Percentiles rank a stretch among this genome's conserved stretches.
Evolutionary conservation across 2,329 filamentous ascomycete genomes (phyloP).

Genomic region (Magnaporthales sp.): DNA sequence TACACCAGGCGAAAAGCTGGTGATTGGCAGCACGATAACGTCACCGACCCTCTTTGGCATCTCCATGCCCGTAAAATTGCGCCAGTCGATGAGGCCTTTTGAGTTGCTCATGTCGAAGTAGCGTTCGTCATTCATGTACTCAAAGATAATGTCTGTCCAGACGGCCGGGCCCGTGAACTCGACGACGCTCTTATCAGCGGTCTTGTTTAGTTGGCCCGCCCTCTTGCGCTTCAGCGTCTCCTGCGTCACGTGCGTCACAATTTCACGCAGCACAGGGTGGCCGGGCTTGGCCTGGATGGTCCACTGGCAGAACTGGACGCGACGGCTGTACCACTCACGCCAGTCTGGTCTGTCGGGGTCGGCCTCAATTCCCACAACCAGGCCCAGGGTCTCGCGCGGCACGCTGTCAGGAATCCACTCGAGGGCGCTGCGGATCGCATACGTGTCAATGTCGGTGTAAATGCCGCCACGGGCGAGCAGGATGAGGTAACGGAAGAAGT

Average conservation of each 20-base stretch:
- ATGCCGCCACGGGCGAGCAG: slow-evolving; percentile 52
- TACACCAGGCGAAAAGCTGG: slow-evolving; percentile 92
- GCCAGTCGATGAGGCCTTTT: slow-evolving; percentile 69
- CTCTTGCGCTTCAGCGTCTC: slow-evolving; percentile 69
- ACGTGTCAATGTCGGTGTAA: slow-evolving; percentile 91
- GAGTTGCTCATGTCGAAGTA: slow-evolving; percentile 76
- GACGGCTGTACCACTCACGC: slow-evolving; percentile 89
- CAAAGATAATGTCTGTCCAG: slow-evolving; percentile 89
- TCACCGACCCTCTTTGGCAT: slow-evolving; percentile 82
- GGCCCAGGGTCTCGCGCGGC: slow-evolving; percentile 67
- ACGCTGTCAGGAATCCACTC: slow-evolving; percentile 82
- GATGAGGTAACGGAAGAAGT: slow-evolving; percentile 71
- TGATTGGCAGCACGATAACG: slow-evolving; percentile 89
- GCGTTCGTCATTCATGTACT: slow-evolving; percentile 84
- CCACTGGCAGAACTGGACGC: slow-evolving; percentile 99
- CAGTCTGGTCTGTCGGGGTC: slow-evolving; percentile 91
- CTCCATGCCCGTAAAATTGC: slow-evolving; percentile 83
- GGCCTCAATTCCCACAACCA: slow-evolving; percentile 92
- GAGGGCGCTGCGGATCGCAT: slow-evolving; percentile 69
- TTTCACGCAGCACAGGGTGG: slow-evolving; percentile 81
- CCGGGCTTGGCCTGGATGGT: slow-evolving; percentile 94
- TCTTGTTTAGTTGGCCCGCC: slow-evolving; percentile 50
- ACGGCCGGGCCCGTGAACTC: slow-evolving; percentile 91
- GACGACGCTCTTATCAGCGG: slow-evolving; percentile 65
- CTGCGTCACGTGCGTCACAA: slow-evolving; percentile 78